Evolutionary conservation across 1,284 basidiomycete genomes (phyloP).

Genomic region (Trichosporon sp.): DNA sequence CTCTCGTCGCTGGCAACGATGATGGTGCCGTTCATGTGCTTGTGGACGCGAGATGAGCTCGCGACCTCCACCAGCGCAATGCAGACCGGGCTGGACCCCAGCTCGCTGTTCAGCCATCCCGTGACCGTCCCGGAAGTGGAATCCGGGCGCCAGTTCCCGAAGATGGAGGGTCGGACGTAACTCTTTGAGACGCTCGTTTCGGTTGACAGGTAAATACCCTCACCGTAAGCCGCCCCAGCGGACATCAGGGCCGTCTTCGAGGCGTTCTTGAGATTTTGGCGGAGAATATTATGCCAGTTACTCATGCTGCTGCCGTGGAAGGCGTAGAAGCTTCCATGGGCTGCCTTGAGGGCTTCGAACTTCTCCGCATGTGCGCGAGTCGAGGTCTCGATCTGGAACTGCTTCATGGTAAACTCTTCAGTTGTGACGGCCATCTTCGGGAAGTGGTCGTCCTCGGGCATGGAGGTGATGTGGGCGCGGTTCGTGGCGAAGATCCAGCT

Average conservation of each 20-base stretch:
- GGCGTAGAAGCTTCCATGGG: constrained; percentile 9
- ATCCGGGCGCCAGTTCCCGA: too few relatives aligned
- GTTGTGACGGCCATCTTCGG: background rate
- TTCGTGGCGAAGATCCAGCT: constrained; percentile 18
- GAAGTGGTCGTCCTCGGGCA: constrained; percentile 1
- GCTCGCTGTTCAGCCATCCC: background rate
- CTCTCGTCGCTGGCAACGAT: constrained; percentile 13
- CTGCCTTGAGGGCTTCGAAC: constrained; percentile 8
- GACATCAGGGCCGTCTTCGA: background rate
- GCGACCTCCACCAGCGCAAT: background rate
- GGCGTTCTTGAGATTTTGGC: constrained; percentile 16
- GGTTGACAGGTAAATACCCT: background rate
- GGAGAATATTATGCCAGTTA: constrained; percentile 20
- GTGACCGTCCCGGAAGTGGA: too few relatives aligned
- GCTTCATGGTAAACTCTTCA: background rate
- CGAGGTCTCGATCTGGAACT: constrained; percentile 16
- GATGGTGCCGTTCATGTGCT: background rate
- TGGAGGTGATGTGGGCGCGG: constrained; percentile 13
- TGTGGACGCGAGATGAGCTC: constrained; percentile 14
- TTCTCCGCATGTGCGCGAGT: constrained; percentile 13
- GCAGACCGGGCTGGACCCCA: background rate
- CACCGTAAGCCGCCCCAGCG: background rate
- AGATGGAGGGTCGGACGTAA: background rate
- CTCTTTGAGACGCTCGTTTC: background rate
- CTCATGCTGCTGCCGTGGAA: constrained; percentile 13